Base-by-base conservation (phyloP, 1,284 basidiomycete species). In the Cronartium ribicola region DNA sequence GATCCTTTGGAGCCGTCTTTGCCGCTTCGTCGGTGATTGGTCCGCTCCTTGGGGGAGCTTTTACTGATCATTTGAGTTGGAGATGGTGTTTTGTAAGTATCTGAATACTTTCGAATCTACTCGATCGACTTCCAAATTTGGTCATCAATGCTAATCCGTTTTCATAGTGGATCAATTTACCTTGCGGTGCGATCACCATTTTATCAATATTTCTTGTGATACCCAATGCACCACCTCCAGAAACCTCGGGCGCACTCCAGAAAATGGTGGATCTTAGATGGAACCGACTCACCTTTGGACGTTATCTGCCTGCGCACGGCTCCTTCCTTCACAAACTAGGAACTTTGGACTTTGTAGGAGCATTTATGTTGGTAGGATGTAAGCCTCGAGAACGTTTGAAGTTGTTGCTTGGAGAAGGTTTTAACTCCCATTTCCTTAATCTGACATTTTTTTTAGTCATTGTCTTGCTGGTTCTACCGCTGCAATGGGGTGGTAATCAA, bases 21-120 rank as follows among this genome's bases (percentile, higher is more conserved):
- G 81, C 78, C 22, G 37, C 81, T n/a, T 76, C 78, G 37, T 77
- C 75, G 10, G 79, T 80, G 40, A 64, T 81, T 39, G 81, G 81
- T 57, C 79, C 79, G 3, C 48, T 80, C 6, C 75, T 81, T n/a
- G 80, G 81, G 62, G 79, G 78, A 63, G 77, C 77, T 3, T 80
- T 81, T 61, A 77, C 78, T n/a, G 77, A 82, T 51, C 77, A 79
- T 11, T 76, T 81, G 59, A 76, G 77, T 6, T 82, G 81, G 81
- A 77, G 81, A 43, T 82, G 81, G 73, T 67, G 66, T 65, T 76
- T 73, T 75, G 51, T 57, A 57, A 57, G 51, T 57, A 7, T 29
- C 1, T 29, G 29, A 29, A 29, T 29, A 29, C 29, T 29, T 29
- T 29, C 2, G 29, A 57, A 1, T 11, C 29, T 57, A 5, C n/a